Evolutionary conservation across 495 filamentous ascomycete genomes (phyloP), one percentile per base, ranked within the genome.

Genomic region (Sporormia fimetaria): DNA sequence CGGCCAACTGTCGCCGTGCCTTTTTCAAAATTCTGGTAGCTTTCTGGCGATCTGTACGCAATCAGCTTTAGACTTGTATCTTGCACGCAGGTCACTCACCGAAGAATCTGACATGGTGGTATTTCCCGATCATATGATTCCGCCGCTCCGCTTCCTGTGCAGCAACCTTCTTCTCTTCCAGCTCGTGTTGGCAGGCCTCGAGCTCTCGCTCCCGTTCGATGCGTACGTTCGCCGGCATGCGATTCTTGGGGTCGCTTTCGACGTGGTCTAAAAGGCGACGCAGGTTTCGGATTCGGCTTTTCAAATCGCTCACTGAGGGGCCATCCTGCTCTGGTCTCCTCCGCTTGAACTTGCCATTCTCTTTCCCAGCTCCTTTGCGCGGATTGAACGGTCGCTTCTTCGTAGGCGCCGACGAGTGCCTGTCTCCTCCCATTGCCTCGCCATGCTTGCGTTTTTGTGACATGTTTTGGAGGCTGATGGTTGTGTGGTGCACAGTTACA

Each of bases 91-190:
- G 8, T 43, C 18, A 56, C 69, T 35, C 60, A 83, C 87, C 71
- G 70, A 81, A 83, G 58, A 98, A 98, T 33, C 90, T 69, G 17
- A 95, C 81, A 74, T 90, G 94, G 57, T 94, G 88, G 56, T 94
- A 98, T 53, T 76, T 85, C 57, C 69, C 73, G 34, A 88, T 87
- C 71, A 93, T 81, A 38, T 72, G 68, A 45, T 74, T 71, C 44
- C 79, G 73, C 35, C 63, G 61, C 55, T 73, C 36, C 7, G 40
- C 39, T n/a, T 48, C 51, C 22, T 42, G 30, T 16, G 37, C 78
- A 49, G 78, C 75, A 9, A 71, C 60, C 20, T 63, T 52, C 16
- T 65, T 63, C 28, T 67, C 63, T 17, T 60, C 68, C 12, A 96
- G 67, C 49, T 87, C 83, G 39, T 76, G 70, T 58, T 83, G 69